A percentile compares a stretch with the other conserved stretches of the same genome.
Evolutionary conservation across 2,329 filamentous ascomycete genomes (phyloP).

Genomic region (Penicillium janthinellum): DNA sequence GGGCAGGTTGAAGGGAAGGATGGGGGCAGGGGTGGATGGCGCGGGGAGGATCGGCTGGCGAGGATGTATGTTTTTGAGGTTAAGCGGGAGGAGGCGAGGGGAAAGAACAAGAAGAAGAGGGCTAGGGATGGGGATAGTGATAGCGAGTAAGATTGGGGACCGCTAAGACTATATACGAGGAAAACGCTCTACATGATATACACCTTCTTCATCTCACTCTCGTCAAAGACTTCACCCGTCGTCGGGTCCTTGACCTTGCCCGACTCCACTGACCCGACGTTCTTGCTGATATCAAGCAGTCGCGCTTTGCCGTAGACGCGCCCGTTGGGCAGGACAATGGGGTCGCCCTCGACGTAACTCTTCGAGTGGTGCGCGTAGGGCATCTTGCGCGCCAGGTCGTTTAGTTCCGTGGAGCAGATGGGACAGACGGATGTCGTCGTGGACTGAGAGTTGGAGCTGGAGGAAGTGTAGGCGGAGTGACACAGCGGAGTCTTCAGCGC

Average conservation of each 20-base stretch:
- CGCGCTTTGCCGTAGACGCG: conserved; percentile 78
- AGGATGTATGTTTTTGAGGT: conserved; percentile 51
- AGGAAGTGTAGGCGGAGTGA: conserved; percentile 67
- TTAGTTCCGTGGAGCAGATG: conserved; percentile 94
- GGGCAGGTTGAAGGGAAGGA: conserved; percentile 48
- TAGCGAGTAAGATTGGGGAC: conserved; percentile 26
- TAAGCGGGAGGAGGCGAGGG: conserved; percentile 36
- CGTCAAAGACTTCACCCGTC: conserved; percentile 68
- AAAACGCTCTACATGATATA: conserved; percentile 69
- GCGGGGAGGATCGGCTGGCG: conserved; percentile 50
- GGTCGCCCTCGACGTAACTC: conserved; percentile 85
- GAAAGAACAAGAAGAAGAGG: conserved; percentile 38
- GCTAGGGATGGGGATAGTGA: conserved; percentile 36
- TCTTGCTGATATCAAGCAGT: conserved; percentile 75
- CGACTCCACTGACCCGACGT: conserved; percentile 65
- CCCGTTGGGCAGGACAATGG: conserved; percentile 83
- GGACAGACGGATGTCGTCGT: conserved; percentile 80
- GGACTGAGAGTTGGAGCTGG: conserved; percentile 54
- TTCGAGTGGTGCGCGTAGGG: conserved; percentile 95
- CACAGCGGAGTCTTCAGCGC: conserved; percentile 95
- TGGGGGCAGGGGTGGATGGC: conserved; percentile 48
- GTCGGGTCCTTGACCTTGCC: conserved; percentile 76
- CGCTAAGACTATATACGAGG: background rate
- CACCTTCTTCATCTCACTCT: conserved; percentile 74
- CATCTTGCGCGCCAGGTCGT: conserved; percentile 82